These are phyloP conservation scores for Capronia coronata DNA, from an alignment of 2,329 filamentous ascomycete genomes.

Conservation along the genomic window DNA sequence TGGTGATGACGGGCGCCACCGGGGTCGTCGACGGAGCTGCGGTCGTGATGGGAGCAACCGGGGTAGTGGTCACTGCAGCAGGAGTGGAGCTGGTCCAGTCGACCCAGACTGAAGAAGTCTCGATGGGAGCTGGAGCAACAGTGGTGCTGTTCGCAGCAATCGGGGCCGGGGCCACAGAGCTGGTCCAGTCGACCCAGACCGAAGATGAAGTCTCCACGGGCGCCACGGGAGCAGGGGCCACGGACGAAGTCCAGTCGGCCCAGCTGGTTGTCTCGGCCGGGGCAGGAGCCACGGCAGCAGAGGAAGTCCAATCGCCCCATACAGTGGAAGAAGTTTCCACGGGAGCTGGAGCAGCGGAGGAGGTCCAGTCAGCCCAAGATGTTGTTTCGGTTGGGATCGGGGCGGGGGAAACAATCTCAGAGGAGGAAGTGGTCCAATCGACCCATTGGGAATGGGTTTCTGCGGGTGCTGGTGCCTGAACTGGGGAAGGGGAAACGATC, in stretches of 20 bases:
- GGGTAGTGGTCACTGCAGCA: background rate
- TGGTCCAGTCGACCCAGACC: background rate
- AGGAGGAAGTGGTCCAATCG: slow-evolving; percentile 8
- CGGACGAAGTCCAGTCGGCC: slow-evolving; percentile 11
- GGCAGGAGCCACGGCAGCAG: background rate
- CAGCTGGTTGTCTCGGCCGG: slow-evolving; percentile 4
- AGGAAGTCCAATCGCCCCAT: slow-evolving; percentile 17
- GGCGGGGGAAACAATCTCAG: background rate
- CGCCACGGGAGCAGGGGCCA: background rate
- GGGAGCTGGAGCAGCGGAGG: background rate
- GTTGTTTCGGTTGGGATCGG: background rate
- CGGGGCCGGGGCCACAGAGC: slow-evolving; percentile 1
- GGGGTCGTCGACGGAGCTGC: slow-evolving; percentile 3
- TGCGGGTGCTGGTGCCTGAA: slow-evolving; percentile 6
- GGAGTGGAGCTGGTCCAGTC: slow-evolving; percentile 3
- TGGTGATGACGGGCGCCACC: slow-evolving; percentile 6
- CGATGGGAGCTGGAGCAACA: background rate
- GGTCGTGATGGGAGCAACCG: slow-evolving; percentile 6
- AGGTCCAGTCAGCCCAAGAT: background rate
- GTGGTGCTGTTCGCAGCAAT: background rate
- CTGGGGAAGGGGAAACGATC: slow-evolving; percentile 10
- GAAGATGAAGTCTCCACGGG: background rate
- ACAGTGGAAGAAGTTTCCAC: slow-evolving; percentile 3
- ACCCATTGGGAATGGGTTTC: slow-evolving; percentile 5
- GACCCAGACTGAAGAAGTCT: background rate